Conservation (phyloP, 164 flowering plant genomes). For the Akebia trifoliata region DNA sequence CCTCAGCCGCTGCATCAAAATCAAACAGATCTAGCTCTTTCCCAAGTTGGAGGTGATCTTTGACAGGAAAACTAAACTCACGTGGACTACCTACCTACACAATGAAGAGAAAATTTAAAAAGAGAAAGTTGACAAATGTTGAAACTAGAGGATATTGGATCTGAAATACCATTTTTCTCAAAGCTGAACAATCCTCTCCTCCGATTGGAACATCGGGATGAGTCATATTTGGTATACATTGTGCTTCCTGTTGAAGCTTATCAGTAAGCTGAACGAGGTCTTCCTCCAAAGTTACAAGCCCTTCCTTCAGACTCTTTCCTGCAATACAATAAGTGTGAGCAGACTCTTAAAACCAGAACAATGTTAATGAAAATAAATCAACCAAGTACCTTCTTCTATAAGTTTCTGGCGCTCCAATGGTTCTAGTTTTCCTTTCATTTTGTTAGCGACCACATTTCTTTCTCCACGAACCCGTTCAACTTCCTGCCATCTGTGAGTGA, state of each 20-base stretch:
- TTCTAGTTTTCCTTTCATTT: conserved; percentile 91
- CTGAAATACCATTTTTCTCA: conserved; percentile 56
- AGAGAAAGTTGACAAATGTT: neutral
- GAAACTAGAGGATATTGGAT: neutral
- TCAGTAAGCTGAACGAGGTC: conserved; percentile 64
- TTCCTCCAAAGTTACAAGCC: conserved; percentile 59
- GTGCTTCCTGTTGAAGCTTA: conserved; percentile 85
- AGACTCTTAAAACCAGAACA: neutral
- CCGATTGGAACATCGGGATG: conserved; percentile 93
- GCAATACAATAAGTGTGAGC: conserved; percentile 6
- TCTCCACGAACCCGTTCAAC: conserved; percentile 86
- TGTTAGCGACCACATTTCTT: conserved; percentile 83
- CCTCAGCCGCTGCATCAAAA: conserved; percentile 95
- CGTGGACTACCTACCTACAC: conserved; percentile 66
- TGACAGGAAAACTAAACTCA: conserved; percentile 61
- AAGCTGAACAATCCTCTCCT: conserved; percentile 65
- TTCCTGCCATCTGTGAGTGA: conserved; percentile 83
- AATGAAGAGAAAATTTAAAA: conserved; percentile 9
- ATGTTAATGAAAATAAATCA: neutral
- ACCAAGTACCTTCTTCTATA: conserved; percentile 66
- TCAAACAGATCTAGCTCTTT: conserved; percentile 86
- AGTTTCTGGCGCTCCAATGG: conserved; percentile 69
- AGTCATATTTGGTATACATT: conserved; percentile 80
- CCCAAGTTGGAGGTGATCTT: conserved; percentile 89
- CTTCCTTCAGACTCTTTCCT: conserved; percentile 87